Evolutionary conservation across 352 stramenopile species (phyloP).

Genomic region (Pythium utonaiense): DNA sequence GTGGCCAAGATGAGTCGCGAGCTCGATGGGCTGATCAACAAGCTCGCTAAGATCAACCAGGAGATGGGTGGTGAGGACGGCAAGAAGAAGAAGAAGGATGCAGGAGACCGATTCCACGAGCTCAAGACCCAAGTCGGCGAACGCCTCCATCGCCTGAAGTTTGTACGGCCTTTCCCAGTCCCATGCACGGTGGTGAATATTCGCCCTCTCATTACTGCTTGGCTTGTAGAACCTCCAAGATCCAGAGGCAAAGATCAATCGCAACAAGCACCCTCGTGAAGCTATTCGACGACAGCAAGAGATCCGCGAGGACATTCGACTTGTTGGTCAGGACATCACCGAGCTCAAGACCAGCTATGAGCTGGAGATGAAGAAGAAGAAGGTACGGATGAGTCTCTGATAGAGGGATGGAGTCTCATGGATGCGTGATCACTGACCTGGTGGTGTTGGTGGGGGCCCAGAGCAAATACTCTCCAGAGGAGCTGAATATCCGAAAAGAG

Average conservation of each 20-base stretch:
- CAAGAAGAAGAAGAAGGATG: conserved; percentile 65
- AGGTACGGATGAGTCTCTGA: conserved; percentile 26
- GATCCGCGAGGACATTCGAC: conserved; percentile 75
- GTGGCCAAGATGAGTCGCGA: conserved; percentile 57
- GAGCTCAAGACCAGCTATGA: conserved; percentile 72
- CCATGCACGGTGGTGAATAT: no score
- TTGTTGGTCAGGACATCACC: conserved; percentile 68
- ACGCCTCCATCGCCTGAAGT: conserved; percentile 72
- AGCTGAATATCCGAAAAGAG: conserved; percentile 76
- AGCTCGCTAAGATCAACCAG: conserved; percentile 70
- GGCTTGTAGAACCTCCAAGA: conserved; percentile 66
- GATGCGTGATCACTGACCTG: no score
- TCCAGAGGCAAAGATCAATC: conserved; percentile 55
- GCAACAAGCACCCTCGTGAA: conserved; percentile 73
- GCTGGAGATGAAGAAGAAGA: conserved; percentile 80
- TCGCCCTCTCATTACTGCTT: background rate
- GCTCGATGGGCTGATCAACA: conserved; percentile 73
- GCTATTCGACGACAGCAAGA: conserved; percentile 76
- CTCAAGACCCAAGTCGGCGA: conserved; percentile 79
- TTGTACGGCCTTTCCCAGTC: conserved; percentile 31
- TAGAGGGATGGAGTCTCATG: background rate
- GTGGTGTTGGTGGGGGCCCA: no score
- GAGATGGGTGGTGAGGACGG: conserved; percentile 75
- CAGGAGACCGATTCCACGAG: conserved; percentile 71
- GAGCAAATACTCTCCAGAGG: conserved; percentile 75